A percentile compares a stretch with the other conserved stretches of the same genome.
Conservation (phyloP, 2,329 filamentous ascomycete species). For the Exophiala sp. region DNA sequence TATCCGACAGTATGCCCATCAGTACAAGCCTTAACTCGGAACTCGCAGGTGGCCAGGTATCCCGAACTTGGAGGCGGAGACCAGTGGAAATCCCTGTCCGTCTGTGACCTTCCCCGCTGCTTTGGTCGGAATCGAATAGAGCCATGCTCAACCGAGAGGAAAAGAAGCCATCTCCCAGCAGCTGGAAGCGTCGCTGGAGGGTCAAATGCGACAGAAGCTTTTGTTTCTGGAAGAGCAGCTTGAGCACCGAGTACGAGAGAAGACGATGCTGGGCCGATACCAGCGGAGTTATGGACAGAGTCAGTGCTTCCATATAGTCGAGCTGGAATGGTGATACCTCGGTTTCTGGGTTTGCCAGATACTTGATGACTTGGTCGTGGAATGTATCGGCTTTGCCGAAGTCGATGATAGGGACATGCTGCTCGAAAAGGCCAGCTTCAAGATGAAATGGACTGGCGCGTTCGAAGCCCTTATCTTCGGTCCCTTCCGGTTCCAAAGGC, state of each 20-base stretch:
- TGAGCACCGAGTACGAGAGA: constrained; percentile 69
- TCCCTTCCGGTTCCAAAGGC: constrained; percentile 2
- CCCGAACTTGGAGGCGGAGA: constrained; percentile 70
- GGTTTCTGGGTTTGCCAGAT: constrained; percentile 4
- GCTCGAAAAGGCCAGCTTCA: constrained; percentile 7
- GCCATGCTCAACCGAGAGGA: constrained; percentile 71
- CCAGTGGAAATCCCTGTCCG: constrained; percentile 69
- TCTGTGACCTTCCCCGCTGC: constrained; percentile 67
- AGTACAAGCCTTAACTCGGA: constrained; percentile 86
- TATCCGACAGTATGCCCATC: constrained; percentile 77
- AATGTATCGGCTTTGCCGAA: constrained; percentile 6
- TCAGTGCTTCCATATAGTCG: constrained; percentile 33
- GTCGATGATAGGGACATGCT: background rate
- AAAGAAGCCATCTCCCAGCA: constrained; percentile 80
- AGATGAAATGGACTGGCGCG: constrained; percentile 11
- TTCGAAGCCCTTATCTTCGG: background rate
- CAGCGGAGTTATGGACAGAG: constrained; percentile 68
- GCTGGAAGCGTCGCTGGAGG: constrained; percentile 71
- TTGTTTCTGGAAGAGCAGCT: constrained; percentile 69
- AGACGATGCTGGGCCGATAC: constrained; percentile 68
- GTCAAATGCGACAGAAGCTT: constrained; percentile 64
- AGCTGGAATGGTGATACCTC: constrained; percentile 14
- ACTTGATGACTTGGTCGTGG: constrained; percentile 7
- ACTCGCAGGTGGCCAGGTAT: constrained; percentile 87
- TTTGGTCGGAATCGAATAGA: constrained; percentile 76